A percentile compares a stretch with the other conserved stretches of the same genome.
These are phyloP conservation scores for Lepraria neglecta DNA, from an alignment of 495 filamentous ascomycete genomes.

Conservation along the genomic window DNA sequence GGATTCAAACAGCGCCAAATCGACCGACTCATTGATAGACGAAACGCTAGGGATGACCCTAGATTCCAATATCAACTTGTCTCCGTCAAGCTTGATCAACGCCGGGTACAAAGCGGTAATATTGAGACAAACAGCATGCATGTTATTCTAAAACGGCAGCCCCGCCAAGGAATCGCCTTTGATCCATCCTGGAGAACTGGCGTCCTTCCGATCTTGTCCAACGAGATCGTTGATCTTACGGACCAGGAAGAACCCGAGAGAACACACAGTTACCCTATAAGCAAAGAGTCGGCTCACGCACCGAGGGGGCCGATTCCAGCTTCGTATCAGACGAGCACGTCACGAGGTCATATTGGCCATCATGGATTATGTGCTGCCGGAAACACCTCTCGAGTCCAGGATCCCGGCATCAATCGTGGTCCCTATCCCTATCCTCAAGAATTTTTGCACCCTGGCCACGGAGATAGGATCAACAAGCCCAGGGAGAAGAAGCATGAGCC, in stretches of 20 bases:
- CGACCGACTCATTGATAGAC: not conserved
- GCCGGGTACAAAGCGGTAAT: not conserved
- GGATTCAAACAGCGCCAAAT: constrained; percentile 7
- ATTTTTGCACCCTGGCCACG: too few species aligned
- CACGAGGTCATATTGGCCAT: not conserved
- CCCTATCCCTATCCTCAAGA: too few species aligned
- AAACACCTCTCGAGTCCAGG: not conserved
- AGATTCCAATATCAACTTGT: constrained; percentile 8
- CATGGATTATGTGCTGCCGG: not conserved
- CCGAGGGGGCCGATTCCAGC: not conserved
- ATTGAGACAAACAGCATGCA: constrained; percentile 1
- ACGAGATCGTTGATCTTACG: not conserved
- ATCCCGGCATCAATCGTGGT: too few species aligned
- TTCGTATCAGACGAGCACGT: too few species aligned
- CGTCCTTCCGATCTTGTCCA: not conserved
- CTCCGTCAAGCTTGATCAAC: constrained; percentile 6
- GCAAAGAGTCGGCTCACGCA: not conserved
- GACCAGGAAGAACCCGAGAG: not conserved
- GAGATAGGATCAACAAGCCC: too few species aligned
- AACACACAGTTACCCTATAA: not conserved
- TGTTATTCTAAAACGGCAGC: constrained; percentile 1
- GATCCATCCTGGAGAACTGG: not conserved
- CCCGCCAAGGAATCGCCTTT: not conserved
- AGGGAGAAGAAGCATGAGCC: too few species aligned
- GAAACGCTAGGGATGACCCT: not conserved